Conservation (phyloP, 495 filamentous ascomycete species). For the Paragyromitra xinjiangensis region DNA sequence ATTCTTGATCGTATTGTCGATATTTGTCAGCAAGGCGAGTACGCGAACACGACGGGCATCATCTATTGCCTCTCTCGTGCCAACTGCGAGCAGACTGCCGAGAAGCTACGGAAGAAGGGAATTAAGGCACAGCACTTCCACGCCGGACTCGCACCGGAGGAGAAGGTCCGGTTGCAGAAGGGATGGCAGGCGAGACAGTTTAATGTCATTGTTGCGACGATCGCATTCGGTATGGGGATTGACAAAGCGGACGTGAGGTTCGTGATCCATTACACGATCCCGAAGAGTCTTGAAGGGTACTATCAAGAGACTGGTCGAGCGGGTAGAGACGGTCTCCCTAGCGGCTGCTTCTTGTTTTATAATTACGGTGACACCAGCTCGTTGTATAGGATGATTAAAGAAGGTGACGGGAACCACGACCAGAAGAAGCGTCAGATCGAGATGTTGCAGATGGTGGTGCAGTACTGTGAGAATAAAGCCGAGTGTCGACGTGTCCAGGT, state of each 20-base stretch:
- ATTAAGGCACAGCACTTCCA: constrained; percentile 88
- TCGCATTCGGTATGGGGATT: constrained; percentile 99
- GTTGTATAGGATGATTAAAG: constrained; percentile 77
- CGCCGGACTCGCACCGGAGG: constrained; percentile 72
- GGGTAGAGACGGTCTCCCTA: constrained; percentile 85
- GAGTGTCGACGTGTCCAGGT: constrained; percentile 90
- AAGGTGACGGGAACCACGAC: constrained; percentile 74
- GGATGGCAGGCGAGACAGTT: constrained; percentile 80
- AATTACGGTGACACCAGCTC: constrained; percentile 73
- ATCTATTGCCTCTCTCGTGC: constrained; percentile 91
- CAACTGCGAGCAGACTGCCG: constrained; percentile 80
- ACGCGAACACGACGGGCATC: constrained; percentile 81
- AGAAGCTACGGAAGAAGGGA: constrained; percentile 67
- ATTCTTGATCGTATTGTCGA: constrained; percentile 73
- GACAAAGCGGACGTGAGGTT: constrained; percentile 96
- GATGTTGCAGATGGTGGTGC: constrained; percentile 83
- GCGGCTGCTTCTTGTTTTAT: constrained; percentile 91
- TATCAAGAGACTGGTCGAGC: constrained; percentile 97
- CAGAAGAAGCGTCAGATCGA: constrained; percentile 82
- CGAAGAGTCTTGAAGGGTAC: constrained; percentile 97
- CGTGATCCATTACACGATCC: constrained; percentile 89
- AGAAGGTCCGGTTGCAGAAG: constrained; percentile 74
- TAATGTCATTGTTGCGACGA: constrained; percentile 97
- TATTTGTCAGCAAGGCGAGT: constrained; percentile 71
- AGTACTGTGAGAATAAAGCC: constrained; percentile 85